Percentiles rank a stretch among this genome's conserved stretches.
Evolutionary conservation across 2,329 filamentous ascomycete genomes (phyloP).

Genomic region (Xylaria sp.): DNA sequence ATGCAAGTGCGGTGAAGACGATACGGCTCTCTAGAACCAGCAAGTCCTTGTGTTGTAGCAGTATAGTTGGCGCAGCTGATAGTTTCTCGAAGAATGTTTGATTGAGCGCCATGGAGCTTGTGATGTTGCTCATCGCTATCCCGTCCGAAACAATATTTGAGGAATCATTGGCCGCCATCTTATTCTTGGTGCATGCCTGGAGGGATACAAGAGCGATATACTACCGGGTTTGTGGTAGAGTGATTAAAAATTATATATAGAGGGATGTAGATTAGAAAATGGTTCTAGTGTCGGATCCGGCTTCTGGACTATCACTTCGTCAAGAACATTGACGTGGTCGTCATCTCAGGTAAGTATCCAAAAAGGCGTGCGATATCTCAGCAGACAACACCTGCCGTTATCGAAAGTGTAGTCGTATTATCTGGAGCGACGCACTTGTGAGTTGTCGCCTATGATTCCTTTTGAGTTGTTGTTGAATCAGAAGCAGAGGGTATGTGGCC

Average conservation of each 20-base stretch:
- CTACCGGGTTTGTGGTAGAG: not conserved
- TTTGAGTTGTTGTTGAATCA: not conserved
- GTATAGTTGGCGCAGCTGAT: conserved; percentile 44
- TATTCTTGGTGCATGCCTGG: conserved; percentile 17
- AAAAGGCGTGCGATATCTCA: conserved; percentile 1
- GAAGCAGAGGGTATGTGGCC: conserved; percentile 12
- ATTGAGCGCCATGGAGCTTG: conserved; percentile 31
- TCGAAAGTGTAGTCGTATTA: not conserved
- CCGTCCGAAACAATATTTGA: conserved; percentile 38
- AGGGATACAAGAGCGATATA: not conserved
- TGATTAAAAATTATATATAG: not conserved
- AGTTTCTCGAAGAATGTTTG: conserved; percentile 47
- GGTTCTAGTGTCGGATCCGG: not conserved
- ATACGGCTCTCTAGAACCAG: conserved; percentile 60
- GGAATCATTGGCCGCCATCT: conserved; percentile 44
- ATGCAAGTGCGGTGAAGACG: conserved; percentile 75
- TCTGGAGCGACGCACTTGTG: not conserved
- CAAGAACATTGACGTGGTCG: not conserved
- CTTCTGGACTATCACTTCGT: not conserved
- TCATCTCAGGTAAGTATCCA: not conserved
- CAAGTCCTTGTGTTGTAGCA: conserved; percentile 51
- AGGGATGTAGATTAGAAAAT: not conserved
- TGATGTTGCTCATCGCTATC: conserved; percentile 40
- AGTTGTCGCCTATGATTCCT: not conserved
- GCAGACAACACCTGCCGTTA: not conserved